Base-by-base conservation (phyloP, 2,329 filamentous ascomycete species). In the Sporothrix dimorphospora region DNA sequence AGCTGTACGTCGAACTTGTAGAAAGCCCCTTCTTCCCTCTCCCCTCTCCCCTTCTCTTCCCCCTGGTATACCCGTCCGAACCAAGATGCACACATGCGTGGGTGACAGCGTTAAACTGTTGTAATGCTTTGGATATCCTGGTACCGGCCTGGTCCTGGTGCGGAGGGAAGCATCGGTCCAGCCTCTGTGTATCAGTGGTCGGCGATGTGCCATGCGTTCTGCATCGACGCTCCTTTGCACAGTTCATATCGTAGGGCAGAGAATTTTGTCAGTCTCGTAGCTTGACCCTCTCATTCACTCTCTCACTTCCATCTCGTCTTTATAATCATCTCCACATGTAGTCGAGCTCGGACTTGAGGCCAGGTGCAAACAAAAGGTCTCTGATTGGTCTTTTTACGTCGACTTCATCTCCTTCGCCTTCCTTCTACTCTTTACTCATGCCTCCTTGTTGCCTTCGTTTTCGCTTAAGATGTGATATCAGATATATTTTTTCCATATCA, bases 101-200 rank as follows among this genome's bases (percentile, higher is more conserved):
- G 65, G 19, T 6, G 42, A 63, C 9, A 67, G 63, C 40, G 63
- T 49, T 3, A n/a, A 27, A 12, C 7, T 8, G 38, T 11, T 24
- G 11, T 45, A 9, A 8, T 24, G n/a, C 6, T 40, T 34, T 30
- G 53, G 24, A 34, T 61, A 4, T n/a, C 27, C 12, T 57, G 53
- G 53, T 57, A 57, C 53, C 53, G 53, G n/a, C n/a, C n/a, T n/a
- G n/a, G n/a, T n/a, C n/a, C n/a, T 30, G 16, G 19, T 42, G 57
- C 57, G 34, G 57, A 24, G 57, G 38, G 9, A 42, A 63, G 57
- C 57, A 63, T 63, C 34, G 57, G 34, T 63, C 57, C 57, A 63
- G 34, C 38, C 34, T 24, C 42, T 24, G 1, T 14, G 38, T 4
- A 34, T 42, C n/a, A 21, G 21, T 63, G 57, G 57, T 63, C 9